A percentile compares a stretch with the other conserved stretches of the same genome.
These are phyloP conservation scores for Lactarius deliciosus DNA, from an alignment of 768 basidiomycete species.

Conservation along the genomic window DNA sequence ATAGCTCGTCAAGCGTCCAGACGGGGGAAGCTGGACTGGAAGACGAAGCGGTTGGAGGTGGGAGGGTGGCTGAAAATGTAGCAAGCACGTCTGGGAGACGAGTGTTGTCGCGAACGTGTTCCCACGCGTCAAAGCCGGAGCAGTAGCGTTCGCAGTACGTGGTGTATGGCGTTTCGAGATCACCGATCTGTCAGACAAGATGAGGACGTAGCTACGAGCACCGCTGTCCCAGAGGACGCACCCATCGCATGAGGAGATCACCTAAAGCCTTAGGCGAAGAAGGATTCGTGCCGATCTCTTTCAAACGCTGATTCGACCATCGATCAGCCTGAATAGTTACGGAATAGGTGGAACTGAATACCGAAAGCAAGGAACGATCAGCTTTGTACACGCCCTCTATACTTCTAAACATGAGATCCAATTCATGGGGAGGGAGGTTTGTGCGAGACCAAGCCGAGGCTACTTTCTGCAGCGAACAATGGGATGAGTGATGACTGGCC, in stretches of 20 bases:
- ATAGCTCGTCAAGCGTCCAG: slow-evolving; percentile 89
- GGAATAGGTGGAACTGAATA: slow-evolving; percentile 34
- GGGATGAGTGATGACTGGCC: slow-evolving; percentile 14
- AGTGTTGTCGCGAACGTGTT: slow-evolving; percentile 72
- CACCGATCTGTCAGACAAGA: slow-evolving; percentile 68
- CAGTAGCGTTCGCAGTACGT: slow-evolving; percentile 72
- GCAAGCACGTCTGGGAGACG: slow-evolving; percentile 67
- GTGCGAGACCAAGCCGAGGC: slow-evolving; percentile 97
- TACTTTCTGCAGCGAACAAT: slow-evolving; percentile 64
- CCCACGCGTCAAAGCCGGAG: slow-evolving; percentile 81
- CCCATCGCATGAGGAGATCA: slow-evolving; percentile 97
- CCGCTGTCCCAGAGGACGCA: slow-evolving; percentile 42
- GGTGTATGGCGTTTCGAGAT: slow-evolving; percentile 84
- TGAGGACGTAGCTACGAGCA: slow-evolving; percentile 21
- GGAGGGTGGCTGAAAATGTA: slow-evolving; percentile 63
- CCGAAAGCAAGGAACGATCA: slow-evolving; percentile 76
- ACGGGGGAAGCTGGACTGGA: slow-evolving; percentile 39
- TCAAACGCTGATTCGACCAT: slow-evolving; percentile 65
- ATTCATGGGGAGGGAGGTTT: slow-evolving; percentile 88
- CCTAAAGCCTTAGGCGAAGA: slow-evolving; percentile 92
- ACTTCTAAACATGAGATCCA: slow-evolving; percentile 93
- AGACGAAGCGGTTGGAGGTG: slow-evolving; percentile 50
- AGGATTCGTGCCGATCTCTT: slow-evolving; percentile 90
- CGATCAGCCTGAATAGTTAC: slow-evolving; percentile 21
- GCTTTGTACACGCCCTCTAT: slow-evolving; percentile 92